Conservation (phyloP, 2,329 filamentous ascomycete species). For the Fusarium protoensiforme region DNA sequence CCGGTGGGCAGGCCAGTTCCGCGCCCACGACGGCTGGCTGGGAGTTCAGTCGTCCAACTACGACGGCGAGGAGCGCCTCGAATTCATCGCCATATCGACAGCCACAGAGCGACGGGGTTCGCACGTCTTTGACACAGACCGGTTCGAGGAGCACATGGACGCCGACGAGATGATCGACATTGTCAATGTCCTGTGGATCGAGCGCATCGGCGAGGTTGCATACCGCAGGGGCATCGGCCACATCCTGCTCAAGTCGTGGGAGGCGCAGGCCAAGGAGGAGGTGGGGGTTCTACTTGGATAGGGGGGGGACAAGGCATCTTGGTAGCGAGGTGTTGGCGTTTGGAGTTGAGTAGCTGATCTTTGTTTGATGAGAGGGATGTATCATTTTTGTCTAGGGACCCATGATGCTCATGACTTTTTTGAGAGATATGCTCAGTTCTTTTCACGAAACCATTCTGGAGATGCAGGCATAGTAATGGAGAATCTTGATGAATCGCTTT, state of each 20-base stretch:
- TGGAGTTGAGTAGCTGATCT: constrained; percentile 2
- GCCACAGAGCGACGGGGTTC: constrained; percentile 56
- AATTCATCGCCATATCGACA: constrained; percentile 56
- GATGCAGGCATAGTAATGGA: background rate
- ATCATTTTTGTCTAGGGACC: constrained; percentile 1
- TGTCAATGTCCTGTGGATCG: constrained; percentile 60
- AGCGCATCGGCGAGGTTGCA: constrained; percentile 55
- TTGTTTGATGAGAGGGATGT: constrained; percentile 1
- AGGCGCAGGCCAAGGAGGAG: constrained; percentile 52
- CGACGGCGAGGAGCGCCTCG: constrained; percentile 56
- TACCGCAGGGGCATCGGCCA: constrained; percentile 57
- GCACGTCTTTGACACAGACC: constrained; percentile 52
- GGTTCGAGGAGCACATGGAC: constrained; percentile 55
- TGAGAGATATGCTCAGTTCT: background rate
- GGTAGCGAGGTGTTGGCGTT: constrained; percentile 34
- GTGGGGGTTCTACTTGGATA: constrained; percentile 56
- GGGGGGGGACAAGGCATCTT: background rate
- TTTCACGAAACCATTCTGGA: background rate
- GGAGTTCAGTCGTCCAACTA: constrained; percentile 60
- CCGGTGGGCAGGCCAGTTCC: constrained; percentile 55
- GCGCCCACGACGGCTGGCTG: constrained; percentile 58
- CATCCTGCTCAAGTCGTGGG: constrained; percentile 54
- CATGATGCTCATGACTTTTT: background rate
- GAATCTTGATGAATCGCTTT: background rate
- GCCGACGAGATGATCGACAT: constrained; percentile 56